Evolutionary conservation across 305 asterid species (phyloP).

Genomic region (Galium porrigens): DNA sequence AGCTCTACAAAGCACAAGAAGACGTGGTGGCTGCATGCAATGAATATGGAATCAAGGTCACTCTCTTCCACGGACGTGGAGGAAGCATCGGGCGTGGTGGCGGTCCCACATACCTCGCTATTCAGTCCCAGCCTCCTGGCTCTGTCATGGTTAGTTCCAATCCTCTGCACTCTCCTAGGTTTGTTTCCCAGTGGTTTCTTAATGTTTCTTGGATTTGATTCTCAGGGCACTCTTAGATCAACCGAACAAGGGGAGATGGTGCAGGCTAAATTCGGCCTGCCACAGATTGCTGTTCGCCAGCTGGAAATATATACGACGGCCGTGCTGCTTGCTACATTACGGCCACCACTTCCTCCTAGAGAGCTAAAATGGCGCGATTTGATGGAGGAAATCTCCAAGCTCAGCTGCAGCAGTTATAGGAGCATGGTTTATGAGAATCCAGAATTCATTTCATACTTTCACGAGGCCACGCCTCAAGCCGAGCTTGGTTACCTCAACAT

Average conservation of each 20-base stretch:
- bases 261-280: slow-evolving; percentile 88
- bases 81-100: slow-evolving; percentile 38
- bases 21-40: slow-evolving; percentile 31
- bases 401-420: slow-evolving; percentile 55
- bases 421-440: slow-evolving; percentile 78
- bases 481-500: slow-evolving; percentile 88
- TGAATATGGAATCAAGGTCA: slow-evolving; percentile 24
- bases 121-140: slow-evolving; percentile 98
- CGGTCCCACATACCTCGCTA: slow-evolving; percentile 43
- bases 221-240: slow-evolving; percentile 81
- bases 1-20: slow-evolving; percentile 29
- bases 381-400: slow-evolving; percentile 77
- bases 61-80: slow-evolving; percentile 33
- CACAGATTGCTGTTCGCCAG: slow-evolving; percentile 83
- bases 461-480: slow-evolving; percentile 91
- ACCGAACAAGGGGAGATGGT: slow-evolving; percentile 99
- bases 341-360: slow-evolving; percentile 72
- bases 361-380: slow-evolving; percentile 79
- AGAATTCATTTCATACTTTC: slow-evolving; percentile 71
- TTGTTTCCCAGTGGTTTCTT: too few relatives aligned
- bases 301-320: slow-evolving; percentile 88
- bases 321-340: slow-evolving; percentile 74
- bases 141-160: slow-evolving; percentile 67
- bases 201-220: slow-evolving; percentile 7
- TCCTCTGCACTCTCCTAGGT: neutral